Evolutionary conservation across 768 basidiomycete genomes (phyloP).

Genomic region (Rhizopogon roseolus): DNA sequence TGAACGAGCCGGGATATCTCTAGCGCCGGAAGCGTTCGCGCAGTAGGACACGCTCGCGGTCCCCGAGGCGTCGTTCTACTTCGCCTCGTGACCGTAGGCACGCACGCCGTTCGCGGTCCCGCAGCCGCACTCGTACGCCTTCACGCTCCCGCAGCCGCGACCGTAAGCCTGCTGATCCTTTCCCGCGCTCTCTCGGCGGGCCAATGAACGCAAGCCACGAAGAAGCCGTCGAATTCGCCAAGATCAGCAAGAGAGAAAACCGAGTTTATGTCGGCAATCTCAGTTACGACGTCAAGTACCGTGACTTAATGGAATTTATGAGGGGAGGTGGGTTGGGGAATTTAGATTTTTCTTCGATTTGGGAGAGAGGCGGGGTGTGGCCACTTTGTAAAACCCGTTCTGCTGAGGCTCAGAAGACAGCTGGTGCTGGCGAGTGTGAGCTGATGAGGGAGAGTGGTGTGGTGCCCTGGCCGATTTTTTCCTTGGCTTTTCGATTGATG

Average conservation of each 20-base stretch:
- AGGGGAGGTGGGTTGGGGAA: constrained; percentile 98
- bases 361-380: constrained; percentile 29
- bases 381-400: constrained; percentile 29
- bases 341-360: constrained; percentile 50
- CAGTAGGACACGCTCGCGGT: constrained; percentile 62
- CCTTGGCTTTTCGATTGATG: constrained; percentile 39
- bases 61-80: constrained; percentile 58
- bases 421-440: constrained; percentile 24
- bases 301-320: constrained; percentile 99
- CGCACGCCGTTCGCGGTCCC: constrained; percentile 53
- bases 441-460: constrained; percentile 33
- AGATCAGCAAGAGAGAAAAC: constrained; percentile 96
- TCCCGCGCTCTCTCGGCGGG: constrained; percentile 78
- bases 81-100: constrained; percentile 57
- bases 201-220: constrained; percentile 89
- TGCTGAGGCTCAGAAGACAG: constrained; percentile 33
- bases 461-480: constrained; percentile 37
- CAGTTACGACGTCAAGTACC: constrained; percentile 97
- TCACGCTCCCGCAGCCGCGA: constrained; percentile 54
- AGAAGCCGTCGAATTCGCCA: constrained; percentile 93
- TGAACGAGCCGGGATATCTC: background rate
- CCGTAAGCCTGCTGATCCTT: constrained; percentile 56
- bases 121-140: constrained; percentile 56
- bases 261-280: constrained; percentile 98
- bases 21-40: constrained; percentile 70